Evolutionary conservation across 2,329 filamentous ascomycete species (phyloP), one percentile per base, ranked within the genome.

Genomic region (Microascus cirrosus): DNA sequence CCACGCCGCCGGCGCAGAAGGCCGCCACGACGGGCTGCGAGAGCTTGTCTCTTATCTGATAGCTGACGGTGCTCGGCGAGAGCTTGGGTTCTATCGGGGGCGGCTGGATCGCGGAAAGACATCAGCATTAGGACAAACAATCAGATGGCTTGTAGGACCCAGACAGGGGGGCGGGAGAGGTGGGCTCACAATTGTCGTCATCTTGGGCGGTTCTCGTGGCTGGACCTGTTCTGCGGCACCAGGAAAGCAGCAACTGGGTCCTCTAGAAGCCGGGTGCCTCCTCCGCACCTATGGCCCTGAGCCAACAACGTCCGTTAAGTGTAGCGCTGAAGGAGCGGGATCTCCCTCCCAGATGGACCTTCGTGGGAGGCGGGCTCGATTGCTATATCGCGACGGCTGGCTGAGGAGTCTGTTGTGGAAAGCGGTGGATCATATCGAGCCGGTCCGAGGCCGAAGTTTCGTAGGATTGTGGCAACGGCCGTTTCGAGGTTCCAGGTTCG

Each of bases 1-100:
- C 94, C 24, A 96, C 85, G 63, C 94, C 94, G 61, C 94, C 94
- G 34, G 90, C 94, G 66, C 95, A 87, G 68, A 99, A 99, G 36
- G 94, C 92, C 50, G 94, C 93, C 36, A 91, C 75, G 45, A 96
- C 86, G 3, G 93, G 92, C 62, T 95, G 88, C 11, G 91, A 87
- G 61, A 96, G 58, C 60, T 77, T 73, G 56, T 79, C 56, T 20
- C 42, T 53, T 24, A 42, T 12, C 24, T 22, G 13, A 4, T 24
- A 32, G 18, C 35, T 18, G 55, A 25, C 18, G 18, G 42, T 10
- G 22, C 50, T 51, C 22, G 24, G 55, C 12, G 20, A n/a, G 50
- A 36, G 13, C 39, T 51, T 35, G 24, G 25, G 55, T 24, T 56
- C 55, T 13, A 39, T 36, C 32, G 50, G 32, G 32, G 24, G 45